phyloP scores from a whole-genome alignment of 352 stramenopile genomes.

The Hyaloperonospora brassicae region DNA sequence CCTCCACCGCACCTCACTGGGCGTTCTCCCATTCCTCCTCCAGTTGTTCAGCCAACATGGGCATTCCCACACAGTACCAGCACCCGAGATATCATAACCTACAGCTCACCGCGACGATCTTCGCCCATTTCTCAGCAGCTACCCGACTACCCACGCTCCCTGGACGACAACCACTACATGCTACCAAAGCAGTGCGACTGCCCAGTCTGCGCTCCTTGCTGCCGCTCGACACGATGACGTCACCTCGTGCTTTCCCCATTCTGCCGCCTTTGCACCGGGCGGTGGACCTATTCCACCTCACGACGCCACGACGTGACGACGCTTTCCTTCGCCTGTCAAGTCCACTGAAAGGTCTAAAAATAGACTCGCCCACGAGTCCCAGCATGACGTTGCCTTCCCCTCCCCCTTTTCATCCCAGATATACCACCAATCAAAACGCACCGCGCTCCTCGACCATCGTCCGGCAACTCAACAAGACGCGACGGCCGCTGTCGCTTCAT shows the following conservation, averaged over 20 bases:
- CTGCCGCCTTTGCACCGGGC: slow-evolving; percentile 23
- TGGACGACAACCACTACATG: slow-evolving; percentile 7
- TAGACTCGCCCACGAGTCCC: slow-evolving; percentile 31
- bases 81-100: slow-evolving; percentile 19
- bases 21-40: slow-evolving; percentile 1
- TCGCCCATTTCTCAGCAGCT: slow-evolving; percentile 15
- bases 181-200: slow-evolving; percentile 4
- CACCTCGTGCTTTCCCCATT: neutral
- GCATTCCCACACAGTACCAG: slow-evolving; percentile 13
- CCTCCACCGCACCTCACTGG: neutral
- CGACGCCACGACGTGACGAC: neutral
- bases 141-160: slow-evolving; percentile 18
- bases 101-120: slow-evolving; percentile 24
- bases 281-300: slow-evolving; percentile 13
- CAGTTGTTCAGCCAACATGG: slow-evolving; percentile 13
- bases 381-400: slow-evolving; percentile 18
- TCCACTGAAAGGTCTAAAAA: slow-evolving; percentile 14
- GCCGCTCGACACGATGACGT: slow-evolving; percentile 2
- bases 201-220: slow-evolving; percentile 23
- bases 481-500: slow-evolving; percentile 39
- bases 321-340: slow-evolving; percentile 9
- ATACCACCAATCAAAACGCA: neutral
- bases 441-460: no score
- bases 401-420: neutral
- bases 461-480: slow-evolving; percentile 14